Conservation (phyloP, 345 rosid species). For the Crucihimalaya himalaica region DNA sequence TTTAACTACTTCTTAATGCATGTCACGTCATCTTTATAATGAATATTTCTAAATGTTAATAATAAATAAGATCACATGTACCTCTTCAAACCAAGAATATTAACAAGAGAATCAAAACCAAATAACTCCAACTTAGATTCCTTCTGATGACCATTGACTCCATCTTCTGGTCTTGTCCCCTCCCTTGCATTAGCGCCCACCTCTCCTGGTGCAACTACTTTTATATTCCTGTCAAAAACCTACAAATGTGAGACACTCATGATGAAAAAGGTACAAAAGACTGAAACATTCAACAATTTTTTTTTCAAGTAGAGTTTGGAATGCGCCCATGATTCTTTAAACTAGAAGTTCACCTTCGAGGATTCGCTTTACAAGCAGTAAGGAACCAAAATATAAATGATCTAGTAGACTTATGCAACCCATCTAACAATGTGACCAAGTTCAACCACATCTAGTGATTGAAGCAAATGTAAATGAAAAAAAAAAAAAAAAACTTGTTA, state of each 20-base stretch:
- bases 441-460: constrained; percentile 5
- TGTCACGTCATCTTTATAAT: neutral
- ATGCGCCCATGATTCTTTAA: neutral
- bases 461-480: constrained; percentile 1
- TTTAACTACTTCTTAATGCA: neutral
- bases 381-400: neutral
- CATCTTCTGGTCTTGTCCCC: constrained; percentile 47
- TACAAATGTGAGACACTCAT: constrained; percentile 26
- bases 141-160: constrained; percentile 59
- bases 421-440: constrained; percentile 7
- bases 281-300: constrained; percentile 3
- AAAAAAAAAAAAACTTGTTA: neutral
- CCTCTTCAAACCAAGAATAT: constrained; percentile 98
- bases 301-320: constrained; percentile 6
- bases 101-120: constrained; percentile 99
- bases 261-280: neutral
- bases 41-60: neutral
- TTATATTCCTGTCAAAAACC: constrained; percentile 62
- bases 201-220: constrained; percentile 45
- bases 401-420: neutral
- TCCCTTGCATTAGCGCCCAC: constrained; percentile 42
- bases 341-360: neutral
- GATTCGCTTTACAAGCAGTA: constrained; percentile 4
- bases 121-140: constrained; percentile 88
- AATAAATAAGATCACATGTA: constrained; percentile 36